Percentiles rank a stretch among this genome's conserved stretches.
Conservation (phyloP, 2,329 filamentous ascomycete genomes). For the Teratosphaeria nubilosa region DNA sequence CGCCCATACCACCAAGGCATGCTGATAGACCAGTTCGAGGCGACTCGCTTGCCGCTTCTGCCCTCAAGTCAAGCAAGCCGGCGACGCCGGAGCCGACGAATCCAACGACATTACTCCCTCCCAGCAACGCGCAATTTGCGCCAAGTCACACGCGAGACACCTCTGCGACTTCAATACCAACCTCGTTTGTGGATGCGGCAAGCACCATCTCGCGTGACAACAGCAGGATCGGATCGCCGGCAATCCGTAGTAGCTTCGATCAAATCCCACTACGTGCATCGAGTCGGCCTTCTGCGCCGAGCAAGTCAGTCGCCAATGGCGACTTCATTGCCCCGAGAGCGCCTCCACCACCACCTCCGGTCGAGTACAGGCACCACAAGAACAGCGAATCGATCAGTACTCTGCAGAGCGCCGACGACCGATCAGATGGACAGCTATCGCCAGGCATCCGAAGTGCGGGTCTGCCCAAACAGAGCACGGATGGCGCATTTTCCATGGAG, state of each 20-base stretch:
- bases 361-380: constrained; percentile 25
- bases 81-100: constrained; percentile 26
- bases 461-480: constrained; percentile 51
- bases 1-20: constrained; percentile 26
- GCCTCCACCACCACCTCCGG: constrained; percentile 30
- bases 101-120: constrained; percentile 28
- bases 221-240: constrained; percentile 12
- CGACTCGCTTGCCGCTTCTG: constrained; percentile 44
- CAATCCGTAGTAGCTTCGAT: constrained; percentile 29
- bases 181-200: constrained; percentile 27
- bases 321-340: constrained; percentile 39
- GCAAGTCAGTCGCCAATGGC: constrained; percentile 30
- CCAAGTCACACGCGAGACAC: constrained; percentile 29
- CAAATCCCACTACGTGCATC: constrained; percentile 36
- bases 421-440: constrained; percentile 20
- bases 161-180: constrained; percentile 27
- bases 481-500: constrained; percentile 85
- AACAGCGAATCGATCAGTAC: constrained; percentile 36
- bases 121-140: constrained; percentile 9
- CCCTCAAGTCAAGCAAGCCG: constrained; percentile 13
- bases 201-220: constrained; percentile 19
- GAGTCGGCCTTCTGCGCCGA: constrained; percentile 34
- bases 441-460: constrained; percentile 21
- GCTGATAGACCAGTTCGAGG: constrained; percentile 44
- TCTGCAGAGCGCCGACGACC: constrained; percentile 28